phyloP scores from a whole-genome alignment of 768 basidiomycete genomes.

The Amanita brunnescens region DNA sequence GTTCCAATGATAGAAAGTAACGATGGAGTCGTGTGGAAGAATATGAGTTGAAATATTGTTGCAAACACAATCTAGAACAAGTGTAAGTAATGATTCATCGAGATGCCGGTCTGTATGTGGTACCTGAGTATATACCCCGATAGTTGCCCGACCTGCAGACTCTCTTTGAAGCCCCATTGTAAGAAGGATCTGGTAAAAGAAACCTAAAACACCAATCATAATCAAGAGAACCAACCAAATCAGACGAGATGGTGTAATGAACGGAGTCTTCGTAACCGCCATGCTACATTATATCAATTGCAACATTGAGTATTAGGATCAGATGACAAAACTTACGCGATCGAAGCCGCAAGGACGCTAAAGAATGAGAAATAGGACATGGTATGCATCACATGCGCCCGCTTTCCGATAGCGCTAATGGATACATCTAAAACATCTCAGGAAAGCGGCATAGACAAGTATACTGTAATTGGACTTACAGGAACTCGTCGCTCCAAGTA shows the following conservation, averaged over 20 bases:
- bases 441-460: background rate
- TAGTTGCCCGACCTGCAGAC: conserved; percentile 48
- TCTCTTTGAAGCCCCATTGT: conserved; percentile 49
- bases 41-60: conserved; percentile 1
- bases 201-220: conserved; percentile 46
- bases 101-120: background rate
- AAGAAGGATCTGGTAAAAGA: conserved; percentile 36
- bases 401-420: conserved; percentile 60
- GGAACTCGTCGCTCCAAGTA: conserved; percentile 56
- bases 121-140: conserved; percentile 43
- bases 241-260: conserved; percentile 36
- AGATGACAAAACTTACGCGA: conserved; percentile 20
- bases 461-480: conserved; percentile 34
- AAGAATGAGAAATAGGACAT: conserved; percentile 57
- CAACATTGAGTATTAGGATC: background rate
- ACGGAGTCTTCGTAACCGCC: conserved; percentile 26
- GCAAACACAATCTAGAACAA: conserved; percentile 4
- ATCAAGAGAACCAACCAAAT: conserved; percentile 39
- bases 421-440: conserved; percentile 22
- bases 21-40: conserved; percentile 6
- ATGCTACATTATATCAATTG: conserved; percentile 29
- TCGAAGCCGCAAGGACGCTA: conserved; percentile 33
- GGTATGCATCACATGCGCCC: conserved; percentile 68
- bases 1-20: conserved; percentile 3
- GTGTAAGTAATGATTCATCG: background rate